A percentile compares a stretch with the other conserved stretches of the same genome.
Conservation (phyloP, 148 eudicot species). For the Fagopyrum esculentum region DNA sequence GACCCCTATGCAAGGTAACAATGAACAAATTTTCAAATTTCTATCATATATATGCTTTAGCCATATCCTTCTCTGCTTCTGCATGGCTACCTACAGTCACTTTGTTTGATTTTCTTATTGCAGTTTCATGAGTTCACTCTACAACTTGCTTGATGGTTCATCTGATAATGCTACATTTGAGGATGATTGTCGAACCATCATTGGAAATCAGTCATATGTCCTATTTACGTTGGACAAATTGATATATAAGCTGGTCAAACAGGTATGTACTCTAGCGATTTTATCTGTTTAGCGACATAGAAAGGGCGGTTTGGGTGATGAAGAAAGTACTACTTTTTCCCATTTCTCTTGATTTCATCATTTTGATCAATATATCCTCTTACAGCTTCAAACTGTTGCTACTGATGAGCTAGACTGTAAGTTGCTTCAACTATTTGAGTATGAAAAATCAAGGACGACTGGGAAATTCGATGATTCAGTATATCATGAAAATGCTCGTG, state of each 20-base stretch:
- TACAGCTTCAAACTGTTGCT: slow-evolving; percentile 87
- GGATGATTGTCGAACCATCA: slow-evolving; percentile 83
- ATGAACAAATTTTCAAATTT: not conserved
- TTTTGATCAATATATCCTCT: slow-evolving; percentile 8
- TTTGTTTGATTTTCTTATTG: slow-evolving; percentile 16
- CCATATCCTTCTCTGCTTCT: not conserved
- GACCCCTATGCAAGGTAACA: slow-evolving; percentile 70
- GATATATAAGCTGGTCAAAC: slow-evolving; percentile 87
- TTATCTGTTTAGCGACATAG: not conserved
- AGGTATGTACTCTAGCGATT: slow-evolving; percentile 35
- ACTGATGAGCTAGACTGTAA: slow-evolving; percentile 74
- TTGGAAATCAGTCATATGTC: slow-evolving; percentile 87
- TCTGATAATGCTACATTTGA: slow-evolving; percentile 88
- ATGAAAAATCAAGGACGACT: slow-evolving; percentile 68
- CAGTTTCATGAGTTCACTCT: slow-evolving; percentile 81
- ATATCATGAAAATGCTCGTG: slow-evolving; percentile 83
- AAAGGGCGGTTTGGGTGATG: not conserved
- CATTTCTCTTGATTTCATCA: not conserved
- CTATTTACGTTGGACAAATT: slow-evolving; percentile 89
- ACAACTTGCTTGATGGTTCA: slow-evolving; percentile 82
- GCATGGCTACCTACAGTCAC: not conserved
- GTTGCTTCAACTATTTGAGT: slow-evolving; percentile 75
- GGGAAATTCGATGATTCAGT: slow-evolving; percentile 64
- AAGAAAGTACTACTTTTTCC: not conserved
- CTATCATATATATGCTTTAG: not conserved